These are phyloP conservation scores for Blastocystis sp. DNA, from an alignment of 352 stramenopile genomes.

Conservation along the genomic window DNA sequence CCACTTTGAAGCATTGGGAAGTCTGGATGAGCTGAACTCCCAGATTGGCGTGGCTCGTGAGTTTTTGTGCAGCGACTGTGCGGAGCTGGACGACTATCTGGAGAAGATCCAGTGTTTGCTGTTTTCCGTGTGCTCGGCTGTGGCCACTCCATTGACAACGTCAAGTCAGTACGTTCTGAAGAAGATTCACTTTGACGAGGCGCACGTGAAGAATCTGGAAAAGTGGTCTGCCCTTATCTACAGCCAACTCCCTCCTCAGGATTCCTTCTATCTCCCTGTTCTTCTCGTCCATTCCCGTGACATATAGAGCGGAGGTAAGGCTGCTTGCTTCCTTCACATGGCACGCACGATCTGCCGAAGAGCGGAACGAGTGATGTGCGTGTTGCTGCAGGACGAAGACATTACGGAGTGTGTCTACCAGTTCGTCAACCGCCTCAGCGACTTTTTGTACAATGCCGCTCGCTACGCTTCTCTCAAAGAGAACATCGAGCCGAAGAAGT, in stretches of 20 bases:
- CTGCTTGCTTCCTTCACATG: slow-evolving; percentile 82
- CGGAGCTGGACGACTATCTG: slow-evolving; percentile 76
- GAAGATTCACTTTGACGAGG: slow-evolving; percentile 69
- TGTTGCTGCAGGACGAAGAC: slow-evolving; percentile 73
- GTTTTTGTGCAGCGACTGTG: not conserved
- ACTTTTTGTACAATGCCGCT: slow-evolving; percentile 72
- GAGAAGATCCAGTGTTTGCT: slow-evolving; percentile 82
- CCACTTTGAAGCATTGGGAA: slow-evolving; percentile 82
- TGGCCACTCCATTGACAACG: slow-evolving; percentile 77
- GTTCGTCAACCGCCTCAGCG: slow-evolving; percentile 69
- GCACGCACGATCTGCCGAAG: slow-evolving; percentile 79
- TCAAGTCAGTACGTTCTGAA: slow-evolving; percentile 69
- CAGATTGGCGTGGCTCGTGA: slow-evolving; percentile 70
- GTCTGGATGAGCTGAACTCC: slow-evolving; percentile 84
- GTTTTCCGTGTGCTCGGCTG: slow-evolving; percentile 81
- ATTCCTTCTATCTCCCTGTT: slow-evolving; percentile 77
- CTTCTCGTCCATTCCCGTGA: not conserved
- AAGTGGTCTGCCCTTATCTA: slow-evolving; percentile 84
- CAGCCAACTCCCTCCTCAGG: slow-evolving; percentile 77
- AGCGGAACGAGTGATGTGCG: slow-evolving; percentile 80
- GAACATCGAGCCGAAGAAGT: slow-evolving; percentile 14
- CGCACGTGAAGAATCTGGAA: slow-evolving; percentile 76
- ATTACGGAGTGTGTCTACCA: not conserved
- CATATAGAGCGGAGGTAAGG: slow-evolving; percentile 71
- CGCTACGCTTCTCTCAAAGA: slow-evolving; percentile 68